phyloP scores from a whole-genome alignment of 371 early-diverging fungal species.

The Batkoa obscura region DNA sequence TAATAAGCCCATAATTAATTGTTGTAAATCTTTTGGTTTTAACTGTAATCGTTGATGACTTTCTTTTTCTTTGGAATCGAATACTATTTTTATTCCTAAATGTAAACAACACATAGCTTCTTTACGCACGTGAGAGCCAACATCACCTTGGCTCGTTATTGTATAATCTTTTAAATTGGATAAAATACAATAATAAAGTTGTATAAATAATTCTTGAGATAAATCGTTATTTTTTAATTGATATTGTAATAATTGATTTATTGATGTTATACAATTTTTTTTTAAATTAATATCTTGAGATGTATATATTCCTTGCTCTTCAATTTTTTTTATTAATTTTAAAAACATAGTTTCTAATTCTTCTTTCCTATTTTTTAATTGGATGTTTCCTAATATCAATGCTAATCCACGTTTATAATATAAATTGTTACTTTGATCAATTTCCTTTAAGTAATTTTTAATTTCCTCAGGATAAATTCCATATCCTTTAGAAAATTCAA shows the following conservation, averaged over 20 bases:
- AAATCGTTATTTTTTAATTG: slow-evolving; percentile 12
- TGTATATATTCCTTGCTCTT: not conserved
- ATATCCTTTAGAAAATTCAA: too few relatives aligned
- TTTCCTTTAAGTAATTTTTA: too few relatives aligned
- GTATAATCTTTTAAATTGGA: slow-evolving; percentile 63
- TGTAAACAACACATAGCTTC: slow-evolving; percentile 22
- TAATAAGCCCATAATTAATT: not conserved
- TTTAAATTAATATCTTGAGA: not conserved
- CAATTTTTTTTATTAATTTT: not conserved
- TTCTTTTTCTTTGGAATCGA: too few relatives aligned
- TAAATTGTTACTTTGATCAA: too few relatives aligned
- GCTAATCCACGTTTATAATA: too few relatives aligned
- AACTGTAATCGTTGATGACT: too few relatives aligned
- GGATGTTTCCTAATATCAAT: too few relatives aligned
- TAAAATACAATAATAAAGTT: slow-evolving; percentile 20
- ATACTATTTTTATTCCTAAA: too few relatives aligned
- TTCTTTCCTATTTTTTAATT: too few relatives aligned
- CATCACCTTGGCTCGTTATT: slow-evolving; percentile 80
- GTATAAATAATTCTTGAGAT: slow-evolving; percentile 17
- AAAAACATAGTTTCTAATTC: too few relatives aligned
- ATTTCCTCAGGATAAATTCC: too few relatives aligned
- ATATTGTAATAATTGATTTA: not conserved
- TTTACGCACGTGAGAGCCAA: slow-evolving; percentile 84
- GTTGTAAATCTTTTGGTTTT: too few relatives aligned
- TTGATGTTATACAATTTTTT: not conserved